phyloP scores from a whole-genome alignment of 2,329 filamentous ascomycete genomes.

The Fusarium beomiforme region DNA sequence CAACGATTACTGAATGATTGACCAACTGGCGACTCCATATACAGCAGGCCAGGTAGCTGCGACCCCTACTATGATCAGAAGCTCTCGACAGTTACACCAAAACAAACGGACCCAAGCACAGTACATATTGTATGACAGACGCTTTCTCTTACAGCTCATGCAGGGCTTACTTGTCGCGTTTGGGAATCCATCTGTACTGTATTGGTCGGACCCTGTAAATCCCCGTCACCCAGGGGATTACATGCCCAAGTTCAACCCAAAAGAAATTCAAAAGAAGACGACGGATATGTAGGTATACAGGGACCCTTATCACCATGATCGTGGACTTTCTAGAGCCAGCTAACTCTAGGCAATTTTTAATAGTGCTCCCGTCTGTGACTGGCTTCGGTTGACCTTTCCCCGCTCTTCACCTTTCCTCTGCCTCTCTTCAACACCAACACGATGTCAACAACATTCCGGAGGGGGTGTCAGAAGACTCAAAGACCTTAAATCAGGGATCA shows the following conservation, averaged over 20 bases:
- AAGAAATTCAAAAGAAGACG: neutral
- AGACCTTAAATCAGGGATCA: neutral
- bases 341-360: neutral
- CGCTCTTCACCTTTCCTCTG: neutral
- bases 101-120: neutral
- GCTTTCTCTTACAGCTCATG: slow-evolving; percentile 24
- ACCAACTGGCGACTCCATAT: neutral
- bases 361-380: neutral
- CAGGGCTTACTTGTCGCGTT: slow-evolving; percentile 27
- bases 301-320: neutral
- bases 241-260: slow-evolving; percentile 8
- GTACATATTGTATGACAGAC: slow-evolving; percentile 9
- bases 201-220: slow-evolving; percentile 30
- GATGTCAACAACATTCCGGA: slow-evolving; percentile 5
- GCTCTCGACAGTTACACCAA: slow-evolving; percentile 6
- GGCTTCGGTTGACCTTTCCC: neutral
- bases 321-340: neutral
- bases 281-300: neutral
- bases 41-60: neutral
- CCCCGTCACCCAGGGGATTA: slow-evolving; percentile 11
- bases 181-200: slow-evolving; percentile 5
- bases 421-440: slow-evolving; percentile 5
- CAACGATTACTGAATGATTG: slow-evolving; percentile 1
- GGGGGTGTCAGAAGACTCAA: neutral
- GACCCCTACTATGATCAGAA: neutral